Percentiles rank a stretch among this genome's conserved stretches.
Conservation (phyloP, 495 filamentous ascomycete genomes). For the Xylaria curta region DNA sequence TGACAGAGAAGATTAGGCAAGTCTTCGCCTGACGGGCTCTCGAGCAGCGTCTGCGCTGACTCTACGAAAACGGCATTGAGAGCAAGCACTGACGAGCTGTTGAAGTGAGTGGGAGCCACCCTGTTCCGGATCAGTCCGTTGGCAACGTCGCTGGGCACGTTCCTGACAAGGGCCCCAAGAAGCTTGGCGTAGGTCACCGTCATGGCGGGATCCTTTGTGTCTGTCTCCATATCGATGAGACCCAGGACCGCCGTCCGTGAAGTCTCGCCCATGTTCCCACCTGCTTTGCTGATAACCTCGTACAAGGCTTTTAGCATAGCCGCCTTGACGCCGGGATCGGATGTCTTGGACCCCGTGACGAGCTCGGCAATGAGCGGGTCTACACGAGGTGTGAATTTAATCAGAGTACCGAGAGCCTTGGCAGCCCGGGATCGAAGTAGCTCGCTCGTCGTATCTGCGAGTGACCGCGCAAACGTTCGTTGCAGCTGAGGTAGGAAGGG, state of each 20-base stretch:
- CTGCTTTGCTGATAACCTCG: constrained; percentile 94
- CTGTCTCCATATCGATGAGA: constrained; percentile 83
- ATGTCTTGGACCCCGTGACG: constrained; percentile 89
- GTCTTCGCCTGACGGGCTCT: constrained; percentile 69
- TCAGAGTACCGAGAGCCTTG: constrained; percentile 94
- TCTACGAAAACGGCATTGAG: constrained; percentile 89
- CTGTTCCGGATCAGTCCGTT: constrained; percentile 78
- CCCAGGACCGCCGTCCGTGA: constrained; percentile 81
- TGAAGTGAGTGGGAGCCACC: constrained; percentile 74
- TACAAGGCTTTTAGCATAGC: constrained; percentile 98
- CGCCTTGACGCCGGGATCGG: constrained; percentile 86
- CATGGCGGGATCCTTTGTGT: constrained; percentile 76
- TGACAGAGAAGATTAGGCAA: constrained; percentile 77
- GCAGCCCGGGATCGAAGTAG: constrained; percentile 85
- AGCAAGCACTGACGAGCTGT: constrained; percentile 71
- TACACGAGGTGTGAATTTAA: constrained; percentile 93
- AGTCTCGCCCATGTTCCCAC: constrained; percentile 88
- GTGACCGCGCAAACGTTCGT: constrained; percentile 92
- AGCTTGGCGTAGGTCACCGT: constrained; percentile 87
- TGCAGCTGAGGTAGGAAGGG: constrained; percentile 97
- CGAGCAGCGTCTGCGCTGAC: constrained; percentile 69
- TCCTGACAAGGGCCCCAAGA: constrained; percentile 86
- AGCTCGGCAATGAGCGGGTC: constrained; percentile 87
- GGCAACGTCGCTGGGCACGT: constrained; percentile 71
- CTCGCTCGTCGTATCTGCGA: constrained; percentile 93